These are phyloP conservation scores for Sungouiella blattae DNA, from an alignment of 805 yeast genomes.

Conservation along the genomic window DNA sequence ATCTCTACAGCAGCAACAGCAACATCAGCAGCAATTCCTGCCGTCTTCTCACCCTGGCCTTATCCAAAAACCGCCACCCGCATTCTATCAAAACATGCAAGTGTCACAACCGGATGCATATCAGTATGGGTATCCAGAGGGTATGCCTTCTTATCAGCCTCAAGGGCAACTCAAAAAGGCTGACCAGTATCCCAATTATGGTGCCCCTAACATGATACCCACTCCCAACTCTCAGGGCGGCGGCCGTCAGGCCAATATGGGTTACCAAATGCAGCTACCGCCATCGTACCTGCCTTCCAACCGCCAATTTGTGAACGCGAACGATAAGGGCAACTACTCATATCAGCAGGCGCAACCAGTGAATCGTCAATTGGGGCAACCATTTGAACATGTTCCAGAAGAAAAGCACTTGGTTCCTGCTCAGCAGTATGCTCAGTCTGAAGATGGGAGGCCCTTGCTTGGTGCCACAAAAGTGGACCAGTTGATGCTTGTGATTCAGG, in stretches of 20 bases:
- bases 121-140: neutral
- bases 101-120: neutral
- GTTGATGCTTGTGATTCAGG: conserved; percentile 86
- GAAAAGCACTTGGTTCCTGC: conserved; percentile 39
- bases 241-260: neutral
- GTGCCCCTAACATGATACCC: no score
- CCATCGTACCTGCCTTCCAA: neutral
- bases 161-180: no score
- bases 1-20: conserved; percentile 3
- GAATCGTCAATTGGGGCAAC: neutral
- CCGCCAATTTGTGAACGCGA: neutral
- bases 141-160: no score
- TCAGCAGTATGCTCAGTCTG: conserved; percentile 45
- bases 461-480: conserved; percentile 92
- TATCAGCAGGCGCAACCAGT: neutral
- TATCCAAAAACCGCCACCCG: conserved; percentile 5
- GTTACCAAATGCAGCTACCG: no score
- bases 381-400: neutral
- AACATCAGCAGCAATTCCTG: no score
- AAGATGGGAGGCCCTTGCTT: conserved; percentile 64
- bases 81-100: conserved; percentile 1
- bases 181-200: neutral
- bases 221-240: no score
- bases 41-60: conserved; percentile 1
- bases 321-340: neutral